These are phyloP conservation scores for Peziza echinospora DNA, from an alignment of 495 filamentous ascomycete species.

Conservation along the genomic window DNA sequence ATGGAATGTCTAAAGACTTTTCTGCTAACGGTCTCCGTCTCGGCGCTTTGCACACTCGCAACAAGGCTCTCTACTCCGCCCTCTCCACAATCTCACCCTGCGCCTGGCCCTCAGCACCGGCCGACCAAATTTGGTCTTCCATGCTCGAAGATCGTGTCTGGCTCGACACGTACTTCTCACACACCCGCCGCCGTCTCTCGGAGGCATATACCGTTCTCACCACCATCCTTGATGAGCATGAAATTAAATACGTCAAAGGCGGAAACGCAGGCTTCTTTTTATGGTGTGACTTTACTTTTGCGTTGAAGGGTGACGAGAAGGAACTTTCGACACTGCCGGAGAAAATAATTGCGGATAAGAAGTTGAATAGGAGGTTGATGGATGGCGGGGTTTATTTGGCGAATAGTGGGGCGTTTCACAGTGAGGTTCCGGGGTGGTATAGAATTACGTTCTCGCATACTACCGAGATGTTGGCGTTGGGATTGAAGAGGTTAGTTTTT, in stretches of 20 bases:
- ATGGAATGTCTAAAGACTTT: conserved; percentile 41
- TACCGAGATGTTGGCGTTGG: background rate
- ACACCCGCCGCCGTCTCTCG: conserved; percentile 23
- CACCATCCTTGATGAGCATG: conserved; percentile 20
- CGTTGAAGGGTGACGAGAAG: background rate
- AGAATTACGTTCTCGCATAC: conserved; percentile 3
- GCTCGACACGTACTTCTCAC: conserved; percentile 25
- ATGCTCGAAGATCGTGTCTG: conserved; percentile 30
- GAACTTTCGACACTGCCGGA: no score
- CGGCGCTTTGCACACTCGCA: conserved; percentile 32
- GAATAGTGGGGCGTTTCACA: background rate
- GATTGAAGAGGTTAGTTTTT: conserved; percentile 3
- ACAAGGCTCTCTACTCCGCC: conserved; percentile 24
- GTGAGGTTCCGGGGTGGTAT: conserved; percentile 2
- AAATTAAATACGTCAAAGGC: conserved; percentile 22
- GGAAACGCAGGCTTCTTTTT: conserved; percentile 31
- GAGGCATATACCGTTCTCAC: conserved; percentile 22
- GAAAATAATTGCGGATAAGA: background rate
- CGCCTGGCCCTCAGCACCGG: conserved; percentile 25
- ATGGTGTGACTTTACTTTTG: conserved; percentile 31
- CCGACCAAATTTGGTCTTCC: conserved; percentile 25
- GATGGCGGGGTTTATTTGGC: conserved; percentile 3
- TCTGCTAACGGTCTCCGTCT: conserved; percentile 34
- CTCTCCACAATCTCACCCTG: conserved; percentile 24
- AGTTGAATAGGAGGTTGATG: background rate